Evolutionary conservation across 176 grass and related monocot genomes (phyloP).

Genomic region (Eleusine coracana): DNA sequence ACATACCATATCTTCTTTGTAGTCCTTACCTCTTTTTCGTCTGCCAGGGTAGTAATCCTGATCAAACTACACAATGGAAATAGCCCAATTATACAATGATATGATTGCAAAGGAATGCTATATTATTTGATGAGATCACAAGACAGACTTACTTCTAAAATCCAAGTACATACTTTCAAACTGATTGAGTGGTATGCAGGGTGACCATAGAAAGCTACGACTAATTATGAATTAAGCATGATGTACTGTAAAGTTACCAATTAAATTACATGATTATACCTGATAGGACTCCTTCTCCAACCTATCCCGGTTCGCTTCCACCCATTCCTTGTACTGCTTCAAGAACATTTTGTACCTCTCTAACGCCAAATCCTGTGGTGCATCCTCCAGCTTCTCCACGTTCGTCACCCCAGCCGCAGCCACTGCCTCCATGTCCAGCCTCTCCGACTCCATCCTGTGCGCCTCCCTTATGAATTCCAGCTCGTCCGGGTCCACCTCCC

Average conservation of each 20-base stretch:
- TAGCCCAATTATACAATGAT: slow-evolving; percentile 6
- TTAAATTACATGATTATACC: slow-evolving; percentile 45
- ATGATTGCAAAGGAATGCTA: background rate
- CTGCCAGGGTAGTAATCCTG: slow-evolving; percentile 99
- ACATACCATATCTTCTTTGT: slow-evolving; percentile 94
- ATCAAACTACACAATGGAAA: slow-evolving; percentile 75
- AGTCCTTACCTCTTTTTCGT: slow-evolving; percentile 92
- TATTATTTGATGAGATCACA: background rate
- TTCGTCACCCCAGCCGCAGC: slow-evolving; percentile 45
- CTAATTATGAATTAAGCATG: background rate
- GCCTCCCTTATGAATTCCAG: slow-evolving; percentile 90
- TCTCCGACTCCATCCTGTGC: slow-evolving; percentile 63
- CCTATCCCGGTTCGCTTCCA: slow-evolving; percentile 68
- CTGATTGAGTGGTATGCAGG: background rate
- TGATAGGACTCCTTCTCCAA: slow-evolving; percentile 86
- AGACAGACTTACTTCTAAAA: background rate
- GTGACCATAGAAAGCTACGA: background rate
- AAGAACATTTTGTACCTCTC: slow-evolving; percentile 86
- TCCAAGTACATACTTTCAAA: background rate
- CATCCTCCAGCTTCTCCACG: slow-evolving; percentile 58
- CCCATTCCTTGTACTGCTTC: slow-evolving; percentile 98
- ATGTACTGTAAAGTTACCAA: background rate
- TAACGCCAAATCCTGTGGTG: slow-evolving; percentile 51
- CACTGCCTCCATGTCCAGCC: slow-evolving; percentile 72
- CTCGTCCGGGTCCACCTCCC: slow-evolving; percentile 82